Evolutionary conservation across 2,329 filamentous ascomycete genomes (phyloP), one percentile per base, ranked within the genome.

Genomic region (Leptographium flavum): DNA sequence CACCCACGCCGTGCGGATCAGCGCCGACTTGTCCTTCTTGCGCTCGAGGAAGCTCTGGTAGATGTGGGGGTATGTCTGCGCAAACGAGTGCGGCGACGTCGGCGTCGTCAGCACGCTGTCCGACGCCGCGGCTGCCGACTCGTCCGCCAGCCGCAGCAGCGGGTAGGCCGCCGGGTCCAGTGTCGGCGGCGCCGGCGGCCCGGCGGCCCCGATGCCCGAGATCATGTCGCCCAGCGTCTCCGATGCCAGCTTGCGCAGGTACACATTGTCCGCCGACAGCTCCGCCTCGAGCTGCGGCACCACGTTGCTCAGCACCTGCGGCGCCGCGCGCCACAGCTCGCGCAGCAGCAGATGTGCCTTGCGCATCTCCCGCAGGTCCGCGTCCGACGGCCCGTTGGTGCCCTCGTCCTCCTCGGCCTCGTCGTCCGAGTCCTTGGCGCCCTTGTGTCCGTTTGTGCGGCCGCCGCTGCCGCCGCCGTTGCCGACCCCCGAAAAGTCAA

Each of bases 191-290:
- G 83, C 76, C 15, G 88, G 87, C 45, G 86, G 84, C 0, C 90
- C 90, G 49, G 88, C 87, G 49, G 90, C 85, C 42, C 90, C 90
- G 58, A 96, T 93, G 6, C 90, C 90, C 35, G 90, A 82, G 23
- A 93, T 83, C 70, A 98, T 88, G 58, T 96, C 90, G 44, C 93
- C 92, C 33, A 98, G 76, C 0, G 92, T 94, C 61, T 96, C 87
- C 0, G 90, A 94, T 3, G 90, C 90, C 47, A 98, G 73, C 48
- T 86, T 74, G 44, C 92, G 83, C 45, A 98, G 68, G 54, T 92
- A 80, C 3, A 88, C 72, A 49, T 93, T 93, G 58, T 98, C 92
- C 0, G 88, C 87, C 4, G 82, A 83, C 43, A 98, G 68, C 64
- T 98, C 92, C 30, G 87, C 84, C 58, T 96, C 90, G 33, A 98